phyloP scores from a whole-genome alignment of 331 rosid genomes.

The Pyracantha coccinea region DNA sequence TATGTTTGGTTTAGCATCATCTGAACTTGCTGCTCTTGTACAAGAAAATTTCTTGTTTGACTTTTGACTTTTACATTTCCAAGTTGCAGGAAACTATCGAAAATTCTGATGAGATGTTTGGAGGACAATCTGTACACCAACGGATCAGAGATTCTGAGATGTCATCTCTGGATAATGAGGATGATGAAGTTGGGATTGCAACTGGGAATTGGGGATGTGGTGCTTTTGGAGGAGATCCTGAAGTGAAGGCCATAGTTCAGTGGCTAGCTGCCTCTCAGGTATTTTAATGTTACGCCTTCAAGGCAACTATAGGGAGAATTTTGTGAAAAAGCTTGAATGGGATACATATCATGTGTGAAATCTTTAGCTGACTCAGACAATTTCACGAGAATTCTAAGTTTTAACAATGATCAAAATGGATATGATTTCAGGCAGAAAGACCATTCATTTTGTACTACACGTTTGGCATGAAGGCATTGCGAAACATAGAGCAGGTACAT shows the following conservation, averaged over 20 bases:
- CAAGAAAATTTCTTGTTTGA: background rate
- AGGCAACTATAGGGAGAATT: background rate
- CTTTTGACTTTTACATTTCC: slow-evolving; percentile 4
- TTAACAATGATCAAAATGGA: no score
- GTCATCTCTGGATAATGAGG: slow-evolving; percentile 15
- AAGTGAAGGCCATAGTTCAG: slow-evolving; percentile 73
- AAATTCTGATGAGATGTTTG: slow-evolving; percentile 14
- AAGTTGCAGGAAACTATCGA: slow-evolving; percentile 29
- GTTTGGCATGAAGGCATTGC: slow-evolving; percentile 42
- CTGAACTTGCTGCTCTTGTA: background rate
- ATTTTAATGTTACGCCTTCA: background rate
- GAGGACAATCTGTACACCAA: slow-evolving; percentile 20
- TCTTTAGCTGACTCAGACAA: background rate
- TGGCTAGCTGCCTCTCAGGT: slow-evolving; percentile 99
- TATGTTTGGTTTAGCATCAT: background rate
- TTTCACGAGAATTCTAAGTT: no score
- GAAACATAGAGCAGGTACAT: slow-evolving; percentile 55
- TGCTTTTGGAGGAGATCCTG: slow-evolving; percentile 95
- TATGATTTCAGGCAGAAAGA: slow-evolving; percentile 55
- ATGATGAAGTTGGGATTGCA: slow-evolving; percentile 51
- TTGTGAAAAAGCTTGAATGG: no score
- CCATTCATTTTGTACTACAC: slow-evolving; percentile 73
- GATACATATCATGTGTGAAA: background rate
- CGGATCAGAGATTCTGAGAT: slow-evolving; percentile 19
- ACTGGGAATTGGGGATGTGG: slow-evolving; percentile 99